phyloP scores from a whole-genome alignment of 768 basidiomycete species.

The Austroboletus eburneus region DNA sequence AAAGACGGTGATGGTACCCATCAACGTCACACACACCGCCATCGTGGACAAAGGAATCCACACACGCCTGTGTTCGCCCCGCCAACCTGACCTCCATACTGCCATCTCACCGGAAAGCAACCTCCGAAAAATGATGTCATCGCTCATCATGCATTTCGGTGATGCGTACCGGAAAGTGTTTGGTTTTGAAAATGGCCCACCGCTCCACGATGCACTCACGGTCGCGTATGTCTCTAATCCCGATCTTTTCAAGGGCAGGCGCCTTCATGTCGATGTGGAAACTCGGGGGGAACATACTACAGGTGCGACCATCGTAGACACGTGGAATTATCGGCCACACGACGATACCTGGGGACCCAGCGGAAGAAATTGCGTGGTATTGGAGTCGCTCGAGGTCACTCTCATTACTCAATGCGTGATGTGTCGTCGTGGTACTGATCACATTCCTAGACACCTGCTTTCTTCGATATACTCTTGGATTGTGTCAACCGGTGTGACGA shows the following conservation, averaged over 20 bases:
- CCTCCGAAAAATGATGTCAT: constrained; percentile 71
- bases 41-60: constrained; percentile 62
- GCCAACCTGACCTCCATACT: constrained; percentile 22
- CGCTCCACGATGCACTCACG: constrained; percentile 83
- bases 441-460: constrained; percentile 47
- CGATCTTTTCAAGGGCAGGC: constrained; percentile 52
- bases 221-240: constrained; percentile 73
- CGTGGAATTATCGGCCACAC: constrained; percentile 58
- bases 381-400: constrained; percentile 60
- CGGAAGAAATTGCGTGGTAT: constrained; percentile 76
- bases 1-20: constrained; percentile 71
- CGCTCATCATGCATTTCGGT: constrained; percentile 71
- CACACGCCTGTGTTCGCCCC: constrained; percentile 46
- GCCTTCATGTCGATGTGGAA: constrained; percentile 85
- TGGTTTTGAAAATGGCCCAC: constrained; percentile 81
- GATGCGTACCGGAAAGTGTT: constrained; percentile 69
- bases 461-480: constrained; percentile 63
- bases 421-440: constrained; percentile 2
- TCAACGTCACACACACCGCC: constrained; percentile 86
- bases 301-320: constrained; percentile 80
- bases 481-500: constrained; percentile 56
- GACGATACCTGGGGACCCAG: constrained; percentile 67
- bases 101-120: constrained; percentile 32
- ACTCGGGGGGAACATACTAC: constrained; percentile 57
- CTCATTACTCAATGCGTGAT: background rate